phyloP scores from a whole-genome alignment of 2,329 filamentous ascomycete genomes.

The Chaetomium strumarium region DNA sequence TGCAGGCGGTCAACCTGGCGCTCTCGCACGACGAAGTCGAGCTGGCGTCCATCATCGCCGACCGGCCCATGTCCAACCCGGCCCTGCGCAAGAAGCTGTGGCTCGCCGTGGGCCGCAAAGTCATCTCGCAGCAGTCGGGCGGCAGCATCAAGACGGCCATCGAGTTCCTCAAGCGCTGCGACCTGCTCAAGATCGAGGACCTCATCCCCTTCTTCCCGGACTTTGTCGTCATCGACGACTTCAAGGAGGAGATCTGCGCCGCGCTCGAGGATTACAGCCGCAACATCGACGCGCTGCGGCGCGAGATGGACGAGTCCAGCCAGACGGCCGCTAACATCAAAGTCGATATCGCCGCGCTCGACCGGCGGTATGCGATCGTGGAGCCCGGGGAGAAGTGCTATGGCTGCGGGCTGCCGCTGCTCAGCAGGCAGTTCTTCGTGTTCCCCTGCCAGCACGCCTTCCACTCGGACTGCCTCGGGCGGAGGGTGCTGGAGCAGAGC shows the following conservation, averaged over 20 bases:
- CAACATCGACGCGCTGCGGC: constrained; percentile 80
- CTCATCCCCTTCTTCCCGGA: constrained; percentile 98
- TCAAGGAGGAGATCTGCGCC: constrained; percentile 95
- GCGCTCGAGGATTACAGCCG: constrained; percentile 90
- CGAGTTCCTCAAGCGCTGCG: constrained; percentile 85
- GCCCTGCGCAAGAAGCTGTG: constrained; percentile 87
- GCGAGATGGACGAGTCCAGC: constrained; percentile 93
- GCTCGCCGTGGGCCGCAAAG: constrained; percentile 90
- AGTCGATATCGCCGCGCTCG: constrained; percentile 76
- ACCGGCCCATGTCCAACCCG: constrained; percentile 72
- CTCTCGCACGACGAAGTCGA: constrained; percentile 86
- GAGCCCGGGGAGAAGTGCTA: constrained; percentile 95
- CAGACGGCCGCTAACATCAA: constrained; percentile 88
- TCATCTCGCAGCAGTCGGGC: constrained; percentile 76
- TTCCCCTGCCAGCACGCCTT: constrained; percentile 98
- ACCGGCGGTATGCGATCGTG: constrained; percentile 89
- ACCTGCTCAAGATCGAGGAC: constrained; percentile 90
- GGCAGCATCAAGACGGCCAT: constrained; percentile 93
- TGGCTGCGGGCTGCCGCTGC: constrained; percentile 74
- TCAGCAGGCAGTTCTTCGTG: constrained; percentile 93
- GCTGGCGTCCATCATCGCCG: constrained; percentile 81
- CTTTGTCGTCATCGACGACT: constrained; percentile 97
- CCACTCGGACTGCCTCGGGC: constrained; percentile 88
- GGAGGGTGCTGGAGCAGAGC: constrained; percentile 75
- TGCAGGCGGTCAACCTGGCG: constrained; percentile 87